Base-by-base conservation (phyloP, 2,329 filamentous ascomycete genomes). In the Talaromyces verruculosus region DNA sequence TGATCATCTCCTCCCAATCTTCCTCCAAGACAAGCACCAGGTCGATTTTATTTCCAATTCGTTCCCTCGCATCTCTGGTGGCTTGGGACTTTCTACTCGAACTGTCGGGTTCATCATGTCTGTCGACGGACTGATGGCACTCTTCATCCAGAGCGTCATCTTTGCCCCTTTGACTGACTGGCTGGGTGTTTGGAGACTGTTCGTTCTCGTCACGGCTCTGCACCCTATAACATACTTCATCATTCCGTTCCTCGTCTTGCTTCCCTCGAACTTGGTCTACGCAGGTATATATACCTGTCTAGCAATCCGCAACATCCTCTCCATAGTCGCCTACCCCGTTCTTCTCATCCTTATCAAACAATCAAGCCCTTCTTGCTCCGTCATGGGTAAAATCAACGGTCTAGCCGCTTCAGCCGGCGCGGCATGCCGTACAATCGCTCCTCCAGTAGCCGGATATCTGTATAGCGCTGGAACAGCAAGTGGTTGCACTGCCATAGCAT, bases 1-100 rank as follows among this genome's bases (percentile, higher is more conserved):
- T 78, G 94, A 97, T 74, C 91, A 96, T 75, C 85, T 97, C 0
- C 84, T 97, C 63, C 93, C 93, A 7, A 97, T 97, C 67, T 97
- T 97, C 79, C 87, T 97, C 61, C 93, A 97, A 76, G 93, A 97
- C 72, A 74, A 81, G 55, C 67, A 70, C 74, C 49, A 65, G 33
- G 63, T 68, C 63, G 19, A 28, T 19, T 81, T 91, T 47, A 5
- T 25, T 19, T 1, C 43, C 8, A 22, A 41, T 19, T 51, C 30
- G 8, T 60, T 66, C 11, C 51, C 53, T 19, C 84, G 85, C 73
- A 86, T 86, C 10, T 75, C 84, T 0, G 89, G 89, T 55, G 89
- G 89, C 4, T 80, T 92, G 2, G 89, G 89, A 1, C 82, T 90
- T 58, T 85, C 84, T 1, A 87, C 88, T 1, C 86, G 88, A 71